Evolutionary conservation across 257 asterid species (phyloP).

Genomic region (Ophiorrhiza pumila): DNA sequence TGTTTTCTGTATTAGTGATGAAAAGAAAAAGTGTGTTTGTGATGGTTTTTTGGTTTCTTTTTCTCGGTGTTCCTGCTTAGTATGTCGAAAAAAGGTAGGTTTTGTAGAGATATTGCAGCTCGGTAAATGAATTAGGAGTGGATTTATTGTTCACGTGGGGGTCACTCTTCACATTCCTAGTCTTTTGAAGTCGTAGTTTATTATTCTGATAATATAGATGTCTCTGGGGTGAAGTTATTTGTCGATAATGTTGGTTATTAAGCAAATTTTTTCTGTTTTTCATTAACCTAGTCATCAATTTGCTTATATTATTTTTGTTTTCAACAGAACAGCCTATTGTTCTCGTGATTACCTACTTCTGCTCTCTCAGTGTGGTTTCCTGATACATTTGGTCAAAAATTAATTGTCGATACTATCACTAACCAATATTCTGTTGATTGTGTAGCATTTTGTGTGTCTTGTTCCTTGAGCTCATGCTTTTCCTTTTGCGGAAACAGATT

Average conservation of each 20-base stretch:
- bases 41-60: background rate
- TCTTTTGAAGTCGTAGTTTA: background rate
- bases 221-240: background rate
- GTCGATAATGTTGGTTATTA: no score
- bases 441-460: background rate
- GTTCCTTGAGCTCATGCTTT: background rate
- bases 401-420: background rate
- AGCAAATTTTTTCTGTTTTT: conserved; percentile 2
- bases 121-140: background rate
- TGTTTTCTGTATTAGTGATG: background rate
- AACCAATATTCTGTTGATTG: background rate
- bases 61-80: background rate
- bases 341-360: background rate
- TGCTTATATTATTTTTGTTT: no score
- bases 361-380: background rate
- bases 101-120: background rate
- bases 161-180: background rate
- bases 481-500: conserved; percentile 35
- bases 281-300: background rate
- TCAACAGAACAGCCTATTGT: background rate
- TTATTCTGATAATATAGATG: background rate
- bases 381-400: background rate
- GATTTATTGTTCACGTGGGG: background rate
- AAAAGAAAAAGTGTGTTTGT: no score
- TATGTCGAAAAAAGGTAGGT: background rate